These are phyloP conservation scores for Actinidia arguta DNA, from an alignment of 179 eudicot species.

Conservation along the genomic window DNA sequence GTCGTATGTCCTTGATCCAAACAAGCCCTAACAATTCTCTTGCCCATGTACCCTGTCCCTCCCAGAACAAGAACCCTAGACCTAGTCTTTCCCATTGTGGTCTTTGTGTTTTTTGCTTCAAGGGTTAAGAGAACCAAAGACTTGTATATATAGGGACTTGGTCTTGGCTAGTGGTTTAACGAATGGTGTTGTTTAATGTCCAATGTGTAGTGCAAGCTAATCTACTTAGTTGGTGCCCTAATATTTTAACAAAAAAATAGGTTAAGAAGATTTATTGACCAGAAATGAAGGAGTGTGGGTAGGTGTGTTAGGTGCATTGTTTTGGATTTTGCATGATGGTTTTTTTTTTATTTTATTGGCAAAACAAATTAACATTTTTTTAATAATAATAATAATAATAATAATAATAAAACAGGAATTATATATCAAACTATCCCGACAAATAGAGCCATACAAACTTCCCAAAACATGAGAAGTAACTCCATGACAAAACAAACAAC, in stretches of 20 bases:
- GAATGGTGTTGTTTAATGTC: neutral
- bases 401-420: too few species aligned
- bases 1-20: conserved; percentile 59
- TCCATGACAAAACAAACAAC: too few species aligned
- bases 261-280: neutral
- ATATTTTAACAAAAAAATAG: neutral
- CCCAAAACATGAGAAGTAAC: too few species aligned
- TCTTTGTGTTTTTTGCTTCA: neutral
- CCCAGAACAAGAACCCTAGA: conserved; percentile 74
- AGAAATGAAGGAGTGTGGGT: neutral
- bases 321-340: neutral
- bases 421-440: neutral
- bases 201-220: neutral
- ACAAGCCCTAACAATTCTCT: conserved; percentile 63
- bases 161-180: neutral
- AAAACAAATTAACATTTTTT: too few species aligned
- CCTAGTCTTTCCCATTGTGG: conserved; percentile 55
- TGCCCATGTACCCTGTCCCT: conserved; percentile 75
- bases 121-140: neutral
- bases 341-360: neutral
- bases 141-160: neutral
- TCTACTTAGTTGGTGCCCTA: neutral
- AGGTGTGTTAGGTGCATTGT: neutral
- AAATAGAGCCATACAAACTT: neutral
- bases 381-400: too few species aligned